Evolutionary conservation across 345 rosid genomes (phyloP).

Genomic region (Acer yangbiense): DNA sequence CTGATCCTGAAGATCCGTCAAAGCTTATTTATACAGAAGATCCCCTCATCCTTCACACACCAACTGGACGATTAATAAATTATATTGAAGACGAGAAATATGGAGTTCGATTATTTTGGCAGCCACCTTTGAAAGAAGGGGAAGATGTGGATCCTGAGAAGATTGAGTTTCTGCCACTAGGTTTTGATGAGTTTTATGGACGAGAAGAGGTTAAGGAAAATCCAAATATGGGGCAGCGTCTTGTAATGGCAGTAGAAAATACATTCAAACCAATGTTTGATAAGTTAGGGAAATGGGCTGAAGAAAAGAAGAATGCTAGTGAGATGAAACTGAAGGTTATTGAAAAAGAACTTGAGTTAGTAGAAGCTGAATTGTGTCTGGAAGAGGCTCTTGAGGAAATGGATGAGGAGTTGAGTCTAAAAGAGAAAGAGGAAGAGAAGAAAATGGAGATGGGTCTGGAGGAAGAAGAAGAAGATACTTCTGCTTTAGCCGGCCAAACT

Average conservation of each 20-base stretch:
- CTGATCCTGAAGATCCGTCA: constrained; percentile 86
- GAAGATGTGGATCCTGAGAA: constrained; percentile 69
- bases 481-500: constrained; percentile 31
- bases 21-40: constrained; percentile 66
- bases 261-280: constrained; percentile 49
- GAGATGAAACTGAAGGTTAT: constrained; percentile 61
- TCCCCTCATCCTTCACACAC: constrained; percentile 82
- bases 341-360: constrained; percentile 71
- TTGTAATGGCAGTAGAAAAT: constrained; percentile 54
- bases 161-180: constrained; percentile 79
- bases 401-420: constrained; percentile 67
- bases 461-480: constrained; percentile 49
- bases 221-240: constrained; percentile 44
- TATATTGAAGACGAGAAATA: constrained; percentile 82
- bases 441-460: constrained; percentile 47
- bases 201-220: constrained; percentile 43
- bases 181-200: constrained; percentile 89
- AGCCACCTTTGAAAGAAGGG: constrained; percentile 74
- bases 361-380: constrained; percentile 80
- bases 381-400: constrained; percentile 90
- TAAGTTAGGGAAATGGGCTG: constrained; percentile 74
- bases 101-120: constrained; percentile 86
- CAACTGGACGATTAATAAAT: constrained; percentile 80
- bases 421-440: constrained; percentile 72
- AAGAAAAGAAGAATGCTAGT: constrained; percentile 67